These are phyloP conservation scores for Schizonepeta tenuifolia DNA, from an alignment of 257 asterid species.

Conservation along the genomic window DNA sequence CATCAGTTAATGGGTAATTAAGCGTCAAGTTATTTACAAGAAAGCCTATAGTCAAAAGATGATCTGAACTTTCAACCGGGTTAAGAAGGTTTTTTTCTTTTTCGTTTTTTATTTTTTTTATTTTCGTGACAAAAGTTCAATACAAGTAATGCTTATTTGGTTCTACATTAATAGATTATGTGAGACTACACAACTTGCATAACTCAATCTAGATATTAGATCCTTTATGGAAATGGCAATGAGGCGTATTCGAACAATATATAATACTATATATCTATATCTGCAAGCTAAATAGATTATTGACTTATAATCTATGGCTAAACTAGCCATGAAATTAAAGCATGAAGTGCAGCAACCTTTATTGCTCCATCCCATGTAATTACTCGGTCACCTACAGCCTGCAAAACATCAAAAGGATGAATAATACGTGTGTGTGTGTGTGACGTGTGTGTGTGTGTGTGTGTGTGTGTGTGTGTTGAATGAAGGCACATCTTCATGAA, in stretches of 20 bases:
- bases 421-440: neutral
- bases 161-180: too few species aligned
- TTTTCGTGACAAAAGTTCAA: too few species aligned
- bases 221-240: slow-evolving; percentile 4
- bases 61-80: neutral
- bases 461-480: neutral
- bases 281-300: slow-evolving; percentile 16
- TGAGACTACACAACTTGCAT: neutral
- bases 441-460: too few species aligned
- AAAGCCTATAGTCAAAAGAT: too few species aligned
- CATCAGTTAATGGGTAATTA: neutral
- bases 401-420: slow-evolving; percentile 18
- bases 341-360: slow-evolving; percentile 30
- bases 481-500: neutral
- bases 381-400: slow-evolving; percentile 26
- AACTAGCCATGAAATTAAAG: slow-evolving; percentile 14
- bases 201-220: neutral
- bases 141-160: too few species aligned
- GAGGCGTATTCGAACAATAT: neutral
- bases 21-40: too few species aligned
- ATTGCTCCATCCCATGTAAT: slow-evolving; percentile 5
- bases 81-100: too few species aligned
- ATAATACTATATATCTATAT: slow-evolving; percentile 13
- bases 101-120: too few species aligned
- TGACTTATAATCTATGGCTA: slow-evolving; percentile 5